Conservation (phyloP, 495 filamentous ascomycete genomes). For the Trichoderma erinaceum region DNA sequence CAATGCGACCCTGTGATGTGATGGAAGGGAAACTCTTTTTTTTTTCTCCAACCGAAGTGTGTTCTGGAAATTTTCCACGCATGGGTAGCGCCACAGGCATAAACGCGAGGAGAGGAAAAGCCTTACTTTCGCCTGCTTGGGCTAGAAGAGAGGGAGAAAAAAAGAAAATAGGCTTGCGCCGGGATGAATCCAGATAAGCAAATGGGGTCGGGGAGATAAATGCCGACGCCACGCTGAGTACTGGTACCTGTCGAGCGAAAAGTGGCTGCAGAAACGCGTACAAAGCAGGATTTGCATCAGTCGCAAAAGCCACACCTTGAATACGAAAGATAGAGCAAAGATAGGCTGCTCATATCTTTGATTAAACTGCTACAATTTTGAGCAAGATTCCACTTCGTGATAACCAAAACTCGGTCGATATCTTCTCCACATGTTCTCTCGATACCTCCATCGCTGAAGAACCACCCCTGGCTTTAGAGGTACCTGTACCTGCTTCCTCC, state of each 20-base stretch:
- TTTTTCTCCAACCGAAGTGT: not conserved
- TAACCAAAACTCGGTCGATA: not conserved
- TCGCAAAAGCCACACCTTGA: no score
- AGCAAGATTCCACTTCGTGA: not conserved
- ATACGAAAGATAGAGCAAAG: no score
- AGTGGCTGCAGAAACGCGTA: not conserved
- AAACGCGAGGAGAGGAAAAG: not conserved
- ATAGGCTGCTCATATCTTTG: no score
- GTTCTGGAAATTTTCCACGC: conserved; percentile 3
- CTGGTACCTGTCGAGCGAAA: not conserved
- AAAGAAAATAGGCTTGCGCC: not conserved
- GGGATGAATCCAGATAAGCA: not conserved
- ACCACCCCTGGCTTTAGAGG: not conserved
- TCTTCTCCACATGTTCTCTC: not conserved
- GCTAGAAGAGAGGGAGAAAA: not conserved
- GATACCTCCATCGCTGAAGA: not conserved
- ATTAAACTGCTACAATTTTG: not conserved
- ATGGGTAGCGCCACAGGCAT: not conserved
- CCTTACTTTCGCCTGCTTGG: not conserved
- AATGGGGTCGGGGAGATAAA: not conserved
- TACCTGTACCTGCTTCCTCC: not conserved
- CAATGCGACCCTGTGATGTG: not conserved
- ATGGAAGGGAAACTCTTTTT: not conserved
- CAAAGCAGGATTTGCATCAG: not conserved
- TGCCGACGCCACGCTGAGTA: not conserved